Percentiles rank a stretch among this genome's conserved stretches.
These are phyloP conservation scores for Yamadazyma sp. DNA, from an alignment of 805 yeast genomes.

Conservation along the genomic window DNA sequence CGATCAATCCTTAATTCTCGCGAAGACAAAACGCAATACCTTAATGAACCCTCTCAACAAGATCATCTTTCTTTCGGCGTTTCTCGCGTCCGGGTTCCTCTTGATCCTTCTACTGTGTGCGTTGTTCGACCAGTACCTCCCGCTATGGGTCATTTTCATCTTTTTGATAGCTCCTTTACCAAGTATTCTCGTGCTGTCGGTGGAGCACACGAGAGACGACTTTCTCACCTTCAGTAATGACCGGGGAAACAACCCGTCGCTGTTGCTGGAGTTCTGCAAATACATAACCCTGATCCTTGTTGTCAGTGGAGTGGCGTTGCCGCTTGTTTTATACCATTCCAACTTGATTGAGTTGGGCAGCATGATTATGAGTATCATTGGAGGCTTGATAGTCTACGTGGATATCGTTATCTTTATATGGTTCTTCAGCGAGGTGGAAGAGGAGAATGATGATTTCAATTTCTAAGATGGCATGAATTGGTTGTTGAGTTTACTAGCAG, in stretches of 20 bases:
- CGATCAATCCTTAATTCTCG: too few species aligned
- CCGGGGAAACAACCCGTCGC: constrained; percentile 35
- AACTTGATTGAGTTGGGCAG: constrained; percentile 38
- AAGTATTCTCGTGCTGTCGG: constrained; percentile 37
- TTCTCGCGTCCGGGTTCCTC: constrained; percentile 45
- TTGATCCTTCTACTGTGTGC: constrained; percentile 46
- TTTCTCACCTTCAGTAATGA: constrained; percentile 45
- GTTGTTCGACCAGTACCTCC: constrained; percentile 41
- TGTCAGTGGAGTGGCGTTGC: constrained; percentile 46
- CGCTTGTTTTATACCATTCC: constrained; percentile 41
- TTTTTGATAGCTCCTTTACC: constrained; percentile 47
- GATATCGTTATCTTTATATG: constrained; percentile 45
- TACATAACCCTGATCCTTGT: constrained; percentile 40
- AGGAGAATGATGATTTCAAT: constrained; percentile 46
- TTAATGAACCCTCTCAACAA: constrained; percentile 46
- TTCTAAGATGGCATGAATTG: too few species aligned
- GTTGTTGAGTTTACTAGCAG: not conserved
- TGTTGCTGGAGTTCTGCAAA: constrained; percentile 41
- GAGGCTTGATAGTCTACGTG: constrained; percentile 45
- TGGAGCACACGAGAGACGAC: constrained; percentile 41
- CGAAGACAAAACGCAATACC: too few species aligned
- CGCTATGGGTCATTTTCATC: constrained; percentile 43
- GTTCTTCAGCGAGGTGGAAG: constrained; percentile 47
- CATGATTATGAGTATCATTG: constrained; percentile 43
- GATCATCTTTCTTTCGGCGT: constrained; percentile 46